These are phyloP conservation scores for Guyanaporus albipodus DNA, from an alignment of 768 basidiomycete species.

Conservation along the genomic window DNA sequence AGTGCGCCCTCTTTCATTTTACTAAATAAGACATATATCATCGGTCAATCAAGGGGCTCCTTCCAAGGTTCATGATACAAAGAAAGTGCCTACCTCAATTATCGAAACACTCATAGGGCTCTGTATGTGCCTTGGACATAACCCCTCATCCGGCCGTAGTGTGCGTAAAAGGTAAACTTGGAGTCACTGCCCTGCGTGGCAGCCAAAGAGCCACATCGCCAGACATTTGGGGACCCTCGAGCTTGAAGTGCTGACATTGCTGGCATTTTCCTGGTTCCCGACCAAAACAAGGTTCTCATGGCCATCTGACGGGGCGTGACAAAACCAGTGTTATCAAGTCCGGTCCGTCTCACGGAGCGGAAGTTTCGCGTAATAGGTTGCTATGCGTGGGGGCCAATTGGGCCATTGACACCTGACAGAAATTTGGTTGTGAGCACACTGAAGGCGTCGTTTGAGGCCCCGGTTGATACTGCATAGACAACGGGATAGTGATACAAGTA, in stretches of 20 bases:
- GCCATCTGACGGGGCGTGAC: too few species aligned
- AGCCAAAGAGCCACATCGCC: not conserved
- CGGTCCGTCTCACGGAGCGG: not conserved
- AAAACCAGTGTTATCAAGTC: too few species aligned
- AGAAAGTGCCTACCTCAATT: not conserved
- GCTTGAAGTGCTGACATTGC: not conserved
- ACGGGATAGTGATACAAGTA: too few species aligned
- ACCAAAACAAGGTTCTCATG: not conserved
- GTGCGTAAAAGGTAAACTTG: not conserved
- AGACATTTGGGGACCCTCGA: not conserved
- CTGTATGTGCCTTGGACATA: not conserved
- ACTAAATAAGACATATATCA: not conserved
- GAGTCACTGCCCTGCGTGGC: not conserved
- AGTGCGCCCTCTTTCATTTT: conserved; percentile 11
- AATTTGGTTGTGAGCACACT: too few species aligned
- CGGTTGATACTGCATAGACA: too few species aligned
- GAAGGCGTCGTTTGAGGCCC: too few species aligned
- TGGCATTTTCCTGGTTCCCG: not conserved
- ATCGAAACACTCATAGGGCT: too few species aligned
- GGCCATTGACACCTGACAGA: too few species aligned
- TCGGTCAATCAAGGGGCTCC: not conserved
- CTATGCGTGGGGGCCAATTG: too few species aligned
- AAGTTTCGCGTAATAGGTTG: not conserved
- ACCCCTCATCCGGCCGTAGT: not conserved
- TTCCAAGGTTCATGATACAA: not conserved